A percentile compares a stretch with the other conserved stretches of the same genome.
These are phyloP conservation scores for Coemansia sp. DNA, from an alignment of 192 early-diverging fungal genomes.

Conservation along the genomic window DNA sequence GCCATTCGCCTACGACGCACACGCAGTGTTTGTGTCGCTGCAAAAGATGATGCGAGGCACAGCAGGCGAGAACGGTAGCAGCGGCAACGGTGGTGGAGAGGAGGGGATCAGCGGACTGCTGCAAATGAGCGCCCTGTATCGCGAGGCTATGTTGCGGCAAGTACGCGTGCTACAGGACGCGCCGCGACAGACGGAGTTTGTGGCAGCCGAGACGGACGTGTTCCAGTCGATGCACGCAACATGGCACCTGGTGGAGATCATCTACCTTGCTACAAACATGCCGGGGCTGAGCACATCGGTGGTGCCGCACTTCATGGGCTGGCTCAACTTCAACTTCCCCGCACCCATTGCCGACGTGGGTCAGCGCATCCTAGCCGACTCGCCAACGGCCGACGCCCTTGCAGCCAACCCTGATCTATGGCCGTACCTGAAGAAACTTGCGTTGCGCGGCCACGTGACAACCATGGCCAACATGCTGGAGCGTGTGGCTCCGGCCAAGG, in stretches of 20 bases:
- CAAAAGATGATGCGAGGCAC: slow-evolving; percentile 35
- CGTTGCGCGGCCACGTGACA: slow-evolving; percentile 38
- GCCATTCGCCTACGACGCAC: slow-evolving; percentile 48
- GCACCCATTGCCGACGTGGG: slow-evolving; percentile 35
- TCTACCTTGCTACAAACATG: slow-evolving; percentile 34
- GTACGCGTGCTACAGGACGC: slow-evolving; percentile 33
- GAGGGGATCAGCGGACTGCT: slow-evolving; percentile 20
- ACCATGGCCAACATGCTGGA: slow-evolving; percentile 38
- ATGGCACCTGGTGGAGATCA: slow-evolving; percentile 52
- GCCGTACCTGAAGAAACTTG: slow-evolving; percentile 36
- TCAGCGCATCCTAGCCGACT: slow-evolving; percentile 7
- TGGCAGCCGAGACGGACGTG: slow-evolving; percentile 13
- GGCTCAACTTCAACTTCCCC: slow-evolving; percentile 55
- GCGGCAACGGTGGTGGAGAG: neutral
- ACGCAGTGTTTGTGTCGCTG: slow-evolving; percentile 42
- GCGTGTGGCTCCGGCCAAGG: slow-evolving; percentile 10
- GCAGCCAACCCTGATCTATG: slow-evolving; percentile 18
- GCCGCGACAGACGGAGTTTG: slow-evolving; percentile 11
- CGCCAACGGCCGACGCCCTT: slow-evolving; percentile 15
- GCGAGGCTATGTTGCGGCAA: slow-evolving; percentile 48
- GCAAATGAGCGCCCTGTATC: slow-evolving; percentile 43
- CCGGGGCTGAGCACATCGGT: slow-evolving; percentile 32
- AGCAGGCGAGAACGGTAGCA: neutral
- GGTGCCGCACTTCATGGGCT: slow-evolving; percentile 36
- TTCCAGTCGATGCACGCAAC: slow-evolving; percentile 50